phyloP scores from a whole-genome alignment of 2,329 filamentous ascomycete genomes.

The Botrytis aclada region DNA sequence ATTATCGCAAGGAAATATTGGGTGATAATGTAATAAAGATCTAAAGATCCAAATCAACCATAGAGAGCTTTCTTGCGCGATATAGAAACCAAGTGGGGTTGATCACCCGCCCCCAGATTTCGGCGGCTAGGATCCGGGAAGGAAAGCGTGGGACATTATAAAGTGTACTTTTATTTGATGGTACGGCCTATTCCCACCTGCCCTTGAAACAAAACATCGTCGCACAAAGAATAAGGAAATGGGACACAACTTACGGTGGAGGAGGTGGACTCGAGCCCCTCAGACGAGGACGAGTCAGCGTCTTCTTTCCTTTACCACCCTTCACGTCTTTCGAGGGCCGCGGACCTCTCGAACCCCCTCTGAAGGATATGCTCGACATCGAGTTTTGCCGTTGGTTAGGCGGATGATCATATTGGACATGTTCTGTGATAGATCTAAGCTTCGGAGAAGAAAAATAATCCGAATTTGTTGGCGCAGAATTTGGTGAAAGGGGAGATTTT shows the following conservation, averaged over 20 bases:
- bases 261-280: constrained; percentile 37
- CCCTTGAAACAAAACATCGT: neutral
- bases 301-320: constrained; percentile 33
- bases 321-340: constrained; percentile 17
- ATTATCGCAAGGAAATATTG: neutral
- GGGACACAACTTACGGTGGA: constrained; percentile 34
- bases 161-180: constrained; percentile 2
- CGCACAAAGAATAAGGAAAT: neutral
- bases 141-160: constrained; percentile 15
- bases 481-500: constrained; percentile 29
- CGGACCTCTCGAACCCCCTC: constrained; percentile 24
- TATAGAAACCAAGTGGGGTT: constrained; percentile 21
- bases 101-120: constrained; percentile 19
- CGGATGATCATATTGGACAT: constrained; percentile 34
- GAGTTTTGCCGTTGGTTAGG: constrained; percentile 25
- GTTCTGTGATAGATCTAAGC: constrained; percentile 36
- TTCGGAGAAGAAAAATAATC: constrained; percentile 26
- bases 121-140: constrained; percentile 12
- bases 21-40: constrained; percentile 1
- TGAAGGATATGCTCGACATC: constrained; percentile 35
- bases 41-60: neutral
- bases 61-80: constrained; percentile 9
- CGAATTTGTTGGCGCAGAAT: constrained; percentile 22
- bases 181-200: neutral
- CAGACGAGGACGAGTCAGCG: constrained; percentile 26